A percentile compares a stretch with the other conserved stretches of the same genome.
These are phyloP conservation scores for Penicillium sp. DNA, from an alignment of 2,329 filamentous ascomycete genomes.

Conservation along the genomic window DNA sequence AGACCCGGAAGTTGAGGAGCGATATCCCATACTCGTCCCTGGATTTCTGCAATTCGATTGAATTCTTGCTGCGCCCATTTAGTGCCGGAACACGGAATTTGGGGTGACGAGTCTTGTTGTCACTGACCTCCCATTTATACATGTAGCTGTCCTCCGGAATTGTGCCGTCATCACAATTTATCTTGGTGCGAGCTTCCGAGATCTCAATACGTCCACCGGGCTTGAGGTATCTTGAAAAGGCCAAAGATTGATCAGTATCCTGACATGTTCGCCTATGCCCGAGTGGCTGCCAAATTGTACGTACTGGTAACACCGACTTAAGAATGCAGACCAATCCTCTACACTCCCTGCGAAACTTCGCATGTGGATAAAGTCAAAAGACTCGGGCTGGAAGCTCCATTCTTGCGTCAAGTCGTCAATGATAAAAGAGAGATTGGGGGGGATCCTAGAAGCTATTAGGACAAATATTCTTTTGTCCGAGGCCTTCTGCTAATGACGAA, in stretches of 20 bases:
- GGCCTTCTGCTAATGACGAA: neutral
- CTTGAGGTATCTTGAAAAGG: conserved; percentile 26
- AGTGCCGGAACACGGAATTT: neutral
- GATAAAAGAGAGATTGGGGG: conserved; percentile 34
- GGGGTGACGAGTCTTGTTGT: neutral
- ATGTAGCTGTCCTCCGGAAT: conserved; percentile 15
- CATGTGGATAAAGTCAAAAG: conserved; percentile 35
- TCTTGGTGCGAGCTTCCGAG: conserved; percentile 19
- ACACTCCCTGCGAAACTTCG: conserved; percentile 26
- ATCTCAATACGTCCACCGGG: conserved; percentile 35
- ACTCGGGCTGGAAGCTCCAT: conserved; percentile 25
- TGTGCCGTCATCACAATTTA: conserved; percentile 31
- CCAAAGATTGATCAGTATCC: neutral
- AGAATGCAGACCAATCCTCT: conserved; percentile 24
- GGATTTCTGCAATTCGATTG: conserved; percentile 16
- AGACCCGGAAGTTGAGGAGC: conserved; percentile 13
- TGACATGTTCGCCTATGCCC: neutral
- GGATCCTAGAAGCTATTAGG: conserved; percentile 19
- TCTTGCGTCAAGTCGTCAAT: conserved; percentile 32
- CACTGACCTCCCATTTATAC: conserved; percentile 14
- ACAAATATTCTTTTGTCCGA: neutral
- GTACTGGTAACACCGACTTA: conserved; percentile 23
- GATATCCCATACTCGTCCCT: conserved; percentile 21
- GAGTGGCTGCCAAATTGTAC: neutral
- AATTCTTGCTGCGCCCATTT: conserved; percentile 12